Conservation (phyloP, 208 protist species). For the Endotrypanum monterogeii region DNA sequence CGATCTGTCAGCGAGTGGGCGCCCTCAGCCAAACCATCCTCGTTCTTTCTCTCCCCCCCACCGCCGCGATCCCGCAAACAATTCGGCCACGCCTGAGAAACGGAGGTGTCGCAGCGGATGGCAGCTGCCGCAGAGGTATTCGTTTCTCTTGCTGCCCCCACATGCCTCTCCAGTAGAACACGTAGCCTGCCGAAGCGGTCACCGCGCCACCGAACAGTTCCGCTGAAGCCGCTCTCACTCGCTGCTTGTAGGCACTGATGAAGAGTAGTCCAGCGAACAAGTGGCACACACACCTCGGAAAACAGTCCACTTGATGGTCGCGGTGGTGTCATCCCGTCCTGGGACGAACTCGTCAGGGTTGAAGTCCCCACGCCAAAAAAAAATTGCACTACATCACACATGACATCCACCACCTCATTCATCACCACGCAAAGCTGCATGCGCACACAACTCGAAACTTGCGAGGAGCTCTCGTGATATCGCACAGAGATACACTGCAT, state of each 20-base stretch:
- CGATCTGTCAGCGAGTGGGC: conserved; percentile 15
- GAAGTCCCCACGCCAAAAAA: conserved; percentile 1
- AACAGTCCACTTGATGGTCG: background rate
- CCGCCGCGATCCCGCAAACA: background rate
- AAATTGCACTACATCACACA: conserved; percentile 41
- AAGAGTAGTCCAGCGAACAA: background rate
- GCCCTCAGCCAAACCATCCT: background rate
- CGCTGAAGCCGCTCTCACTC: conserved; percentile 31
- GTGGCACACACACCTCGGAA: conserved; percentile 14
- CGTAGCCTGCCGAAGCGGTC: conserved; percentile 22
- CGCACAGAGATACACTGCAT: conserved; percentile 25
- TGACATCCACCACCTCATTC: conserved; percentile 39
- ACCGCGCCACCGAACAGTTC: conserved; percentile 44
- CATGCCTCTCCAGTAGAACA: conserved; percentile 8
- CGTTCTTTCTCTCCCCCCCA: background rate
- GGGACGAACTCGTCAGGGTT: background rate
- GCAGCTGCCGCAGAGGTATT: background rate
- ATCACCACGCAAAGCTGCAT: conserved; percentile 31
- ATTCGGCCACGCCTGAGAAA: background rate
- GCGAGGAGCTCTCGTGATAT: conserved; percentile 29
- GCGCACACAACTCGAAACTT: conserved; percentile 35
- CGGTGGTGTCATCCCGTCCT: background rate
- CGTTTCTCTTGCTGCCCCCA: background rate
- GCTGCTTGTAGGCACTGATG: conserved; percentile 24
- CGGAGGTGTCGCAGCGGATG: background rate